Evolutionary conservation across 306 rosid species (phyloP), one percentile per base, ranked within the genome.

Genomic region (Cyclanthera cordifolia): DNA sequence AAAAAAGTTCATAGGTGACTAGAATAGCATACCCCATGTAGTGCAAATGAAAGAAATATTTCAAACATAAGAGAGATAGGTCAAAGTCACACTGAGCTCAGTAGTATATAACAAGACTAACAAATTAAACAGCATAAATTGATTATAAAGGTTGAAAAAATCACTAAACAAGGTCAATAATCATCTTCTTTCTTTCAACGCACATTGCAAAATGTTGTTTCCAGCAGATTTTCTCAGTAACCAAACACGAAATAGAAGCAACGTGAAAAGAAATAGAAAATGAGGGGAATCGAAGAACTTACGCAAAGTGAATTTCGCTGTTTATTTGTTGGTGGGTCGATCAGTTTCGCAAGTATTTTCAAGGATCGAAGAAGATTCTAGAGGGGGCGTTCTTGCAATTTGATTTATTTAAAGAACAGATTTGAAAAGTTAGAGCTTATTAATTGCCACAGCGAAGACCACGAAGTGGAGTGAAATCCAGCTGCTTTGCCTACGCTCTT

Each of bases 321-420:
- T 61, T 57, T 32, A 3, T 59, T 58, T 12, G 11, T 64, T 2
- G 14, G 30, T 64, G 69, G 20, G 37, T 64, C 19, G 30, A 20
- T 39, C 10, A 12, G 43, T 64, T 12, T 64, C 19, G 34, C 4
- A 6, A 1, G 52, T 39, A 6, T 39, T 20, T 41, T 43, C 32
- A 64, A 23, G 23, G 69, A 13, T 64, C 34, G 69, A 43, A 64
- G 69, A 64, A 43, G 69, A 64, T 19, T 41, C 52, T 23, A 43
- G 52, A 64, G 5, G 4, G 69, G 11, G 4, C 5, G n/a, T 17
- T 43, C 32, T 37, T 17, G 11, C n/a, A 39, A 61, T 39, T 61
- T 19, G 49, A 19, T 17, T 59, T 37, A 2, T 39, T 3, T 63
- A 19, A 20, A 63, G 4, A 63, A 27, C 43, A 20, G 27, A 20